Evolutionary conservation across 2,329 filamentous ascomycete genomes (phyloP), one percentile per base, ranked within the genome.

Genomic region (Pyrenophora graminea): DNA sequence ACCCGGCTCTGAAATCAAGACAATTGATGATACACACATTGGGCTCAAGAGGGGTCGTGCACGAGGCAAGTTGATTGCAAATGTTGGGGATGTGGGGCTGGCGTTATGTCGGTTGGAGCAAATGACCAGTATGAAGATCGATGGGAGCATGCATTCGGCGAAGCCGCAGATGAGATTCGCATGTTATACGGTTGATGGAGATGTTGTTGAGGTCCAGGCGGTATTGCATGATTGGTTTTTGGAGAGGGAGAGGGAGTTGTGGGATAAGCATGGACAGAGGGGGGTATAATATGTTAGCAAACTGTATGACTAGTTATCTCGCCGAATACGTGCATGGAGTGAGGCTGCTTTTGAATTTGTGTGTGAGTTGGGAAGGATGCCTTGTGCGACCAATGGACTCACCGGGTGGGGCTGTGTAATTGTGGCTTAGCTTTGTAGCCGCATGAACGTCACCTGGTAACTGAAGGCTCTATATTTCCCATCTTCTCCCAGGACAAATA

Each of bases 81-180:
- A 89, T 0, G 79, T 93, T 12, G 93, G 92, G 1, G 96, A 97
- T 68, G 76, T 97, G 25, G 94, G 94, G 1, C 78, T 99, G 45
- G 93, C 86, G 2, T 76, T 97, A 60, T 97, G 93, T 69, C 85
- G 93, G 21, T 75, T 97, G 62, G 91, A 96, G 76, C 86, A 87
- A 69, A 97, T 97, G 92, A 96, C 90, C 4, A 88, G 91, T 67
- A 77, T 94, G 40, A 78, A 79, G 30, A 76, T 94, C 46, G 88
- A 88, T 2, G 88, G 85, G 88, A 56, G 81, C 82, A 0, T 82
- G 82, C 15, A 76, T 76, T 18, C 90, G 80, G 5, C 3, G 68
- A 83, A 77, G 52, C 80, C 82, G 0, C 80, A 79, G 1, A 80
- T 86, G 68, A 66, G 76, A 46, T 84, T 84, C 64, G 71, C 71